Base-by-base conservation (phyloP, 257 asterid species). In the Scutellaria minor region DNA sequence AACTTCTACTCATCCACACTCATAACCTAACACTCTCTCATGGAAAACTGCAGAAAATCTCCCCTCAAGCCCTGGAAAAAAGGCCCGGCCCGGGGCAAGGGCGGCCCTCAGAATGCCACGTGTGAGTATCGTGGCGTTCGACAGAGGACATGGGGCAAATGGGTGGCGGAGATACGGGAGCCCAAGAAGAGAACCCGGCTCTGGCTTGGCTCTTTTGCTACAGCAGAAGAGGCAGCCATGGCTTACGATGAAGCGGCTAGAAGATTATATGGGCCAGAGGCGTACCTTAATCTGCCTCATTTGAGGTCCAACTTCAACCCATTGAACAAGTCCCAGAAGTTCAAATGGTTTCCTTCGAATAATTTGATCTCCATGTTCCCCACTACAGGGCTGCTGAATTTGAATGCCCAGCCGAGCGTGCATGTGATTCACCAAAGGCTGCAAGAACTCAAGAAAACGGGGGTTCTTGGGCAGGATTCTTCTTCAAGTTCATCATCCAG, bases 41-140 rank as follows among this genome's bases (percentile, higher is more conserved):
- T 94, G 99, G 99, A 94, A 39, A 82, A 68, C 66, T 81, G 76
- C 72, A 85, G 84, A 61, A 94, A 85, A 71, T 79, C 89, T 35
- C 89, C 95, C 24, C 82, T 94, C 47, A 94, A 94, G 84, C 99
- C 99, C 64, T 94, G 99, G 99, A 94, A 91, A 81, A 94, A 94
- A 65, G 98, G 99, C 6, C 97, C 98, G 0, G 96, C 98, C 2
- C 66, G 97, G 75, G 97, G 99, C 39, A 91, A 91, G 75, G 99
- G 99, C 5, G 98, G 98, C 3, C 99, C 99, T 2, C 98, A 91
- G 79, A 94, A 94, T 7, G 90, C 97, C 11, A 83, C 69, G 67
- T 91, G 98, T 2, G 99, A 88, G 81, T 94, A 89, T 48, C 86
- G 99, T 6, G 98, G 99, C 0, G 99, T 91, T 37, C 85, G 98